A percentile compares a stretch with the other conserved stretches of the same genome.
These are phyloP conservation scores for Insectozyma bohioensis DNA, from an alignment of 1,139 yeast species.

Conservation along the genomic window DNA sequence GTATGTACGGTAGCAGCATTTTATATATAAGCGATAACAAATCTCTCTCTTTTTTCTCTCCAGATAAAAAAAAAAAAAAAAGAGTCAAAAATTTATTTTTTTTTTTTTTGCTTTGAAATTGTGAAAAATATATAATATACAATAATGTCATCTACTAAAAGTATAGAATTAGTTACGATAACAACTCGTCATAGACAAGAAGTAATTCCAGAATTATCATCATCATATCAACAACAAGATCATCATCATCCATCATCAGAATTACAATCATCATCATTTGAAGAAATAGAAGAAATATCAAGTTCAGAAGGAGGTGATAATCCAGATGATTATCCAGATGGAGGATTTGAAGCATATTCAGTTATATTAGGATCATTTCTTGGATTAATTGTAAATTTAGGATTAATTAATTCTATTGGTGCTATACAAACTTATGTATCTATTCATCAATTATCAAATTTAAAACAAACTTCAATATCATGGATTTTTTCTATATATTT, in stretches of 20 bases:
- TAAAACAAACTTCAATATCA: constrained; percentile 49
- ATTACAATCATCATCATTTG: constrained; percentile 2
- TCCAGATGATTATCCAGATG: constrained; percentile 53
- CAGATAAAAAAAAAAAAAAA: too few species aligned
- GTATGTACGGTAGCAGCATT: too few species aligned
- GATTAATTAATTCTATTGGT: constrained; percentile 62
- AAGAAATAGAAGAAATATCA: background rate
- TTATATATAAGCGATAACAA: too few species aligned
- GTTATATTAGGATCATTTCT: constrained; percentile 65
- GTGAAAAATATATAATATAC: too few species aligned
- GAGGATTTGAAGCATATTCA: constrained; percentile 57
- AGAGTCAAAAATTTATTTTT: too few species aligned
- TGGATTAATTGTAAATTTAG: constrained; percentile 58
- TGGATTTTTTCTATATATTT: constrained; percentile 70
- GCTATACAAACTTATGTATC: constrained; percentile 62
- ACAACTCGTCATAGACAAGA: constrained; percentile 3
- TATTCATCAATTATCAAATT: constrained; percentile 47
- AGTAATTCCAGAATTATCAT: background rate
- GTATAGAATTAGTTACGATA: constrained; percentile 5
- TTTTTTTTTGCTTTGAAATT: too few species aligned
- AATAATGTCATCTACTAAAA: constrained; percentile 5
- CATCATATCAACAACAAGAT: background rate
- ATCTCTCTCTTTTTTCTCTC: too few species aligned
- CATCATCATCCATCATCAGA: background rate
- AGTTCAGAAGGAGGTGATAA: constrained; percentile 4